Conservation (phyloP, 768 basidiomycete genomes). For the Lactarius akahatsu region DNA sequence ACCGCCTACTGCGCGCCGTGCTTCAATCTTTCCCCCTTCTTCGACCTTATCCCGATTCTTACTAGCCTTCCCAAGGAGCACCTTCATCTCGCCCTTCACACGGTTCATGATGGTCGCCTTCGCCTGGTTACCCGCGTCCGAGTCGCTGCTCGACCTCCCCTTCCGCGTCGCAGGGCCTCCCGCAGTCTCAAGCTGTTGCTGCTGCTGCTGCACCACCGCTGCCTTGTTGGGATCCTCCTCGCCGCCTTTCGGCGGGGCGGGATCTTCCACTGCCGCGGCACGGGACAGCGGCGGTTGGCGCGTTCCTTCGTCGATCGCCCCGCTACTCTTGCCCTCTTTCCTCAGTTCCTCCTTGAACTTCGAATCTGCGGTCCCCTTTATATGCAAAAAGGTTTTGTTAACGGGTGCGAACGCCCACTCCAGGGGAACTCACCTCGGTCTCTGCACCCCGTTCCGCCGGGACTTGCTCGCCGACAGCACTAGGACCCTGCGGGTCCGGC, state of each 20-base stretch:
- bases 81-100: constrained; percentile 25
- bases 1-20: constrained; percentile 5
- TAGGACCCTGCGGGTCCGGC: neutral
- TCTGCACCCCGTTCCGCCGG: neutral
- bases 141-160: constrained; percentile 22
- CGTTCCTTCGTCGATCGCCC: neutral
- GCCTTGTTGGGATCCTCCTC: neutral
- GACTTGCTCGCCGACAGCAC: neutral
- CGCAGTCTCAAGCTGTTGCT: neutral
- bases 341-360: constrained; percentile 8
- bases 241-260: neutral
- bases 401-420: neutral
- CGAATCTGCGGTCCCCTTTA: constrained; percentile 5
- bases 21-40: constrained; percentile 23
- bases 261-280: neutral
- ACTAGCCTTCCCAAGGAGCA: constrained; percentile 25
- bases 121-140: constrained; percentile 21
- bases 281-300: neutral
- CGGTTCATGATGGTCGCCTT: constrained; percentile 22
- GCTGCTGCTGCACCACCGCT: neutral
- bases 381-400: neutral
- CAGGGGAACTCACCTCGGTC: neutral
- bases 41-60: constrained; percentile 23
- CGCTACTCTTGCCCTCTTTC: neutral
- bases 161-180: constrained; percentile 4